Percentiles rank a stretch among this genome's conserved stretches.
Conservation (phyloP, 176 grass and related monocot species). For the Thinopyrum elongatum region DNA sequence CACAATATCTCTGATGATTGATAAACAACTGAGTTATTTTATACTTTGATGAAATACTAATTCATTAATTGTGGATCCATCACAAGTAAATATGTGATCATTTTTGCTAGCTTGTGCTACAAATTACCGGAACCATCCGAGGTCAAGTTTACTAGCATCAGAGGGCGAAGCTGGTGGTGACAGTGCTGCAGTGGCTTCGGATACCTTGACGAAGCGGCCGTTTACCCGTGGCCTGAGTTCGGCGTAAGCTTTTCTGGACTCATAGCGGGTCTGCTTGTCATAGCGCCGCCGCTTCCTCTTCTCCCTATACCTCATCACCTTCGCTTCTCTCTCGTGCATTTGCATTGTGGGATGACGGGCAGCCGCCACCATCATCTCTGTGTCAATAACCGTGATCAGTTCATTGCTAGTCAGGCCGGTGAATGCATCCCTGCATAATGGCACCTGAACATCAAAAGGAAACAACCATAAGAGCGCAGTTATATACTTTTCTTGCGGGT, state of each 20-base stretch:
- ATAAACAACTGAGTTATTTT: not conserved
- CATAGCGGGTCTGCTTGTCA: constrained; percentile 60
- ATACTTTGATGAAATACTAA: not conserved
- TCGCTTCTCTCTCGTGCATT: constrained; percentile 47
- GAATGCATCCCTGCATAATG: not conserved
- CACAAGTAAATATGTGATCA: not conserved
- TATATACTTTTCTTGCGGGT: too few species aligned
- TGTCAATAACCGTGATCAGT: not conserved
- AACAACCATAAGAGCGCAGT: too few species aligned
- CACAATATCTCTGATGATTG: too few species aligned
- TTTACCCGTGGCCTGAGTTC: constrained; percentile 61
- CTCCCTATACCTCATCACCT: constrained; percentile 69
- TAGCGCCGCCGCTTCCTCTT: constrained; percentile 63
- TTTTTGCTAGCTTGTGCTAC: not conserved
- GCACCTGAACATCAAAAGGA: too few species aligned
- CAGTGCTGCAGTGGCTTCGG: not conserved
- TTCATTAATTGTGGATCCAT: not conserved
- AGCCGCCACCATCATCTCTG: not conserved
- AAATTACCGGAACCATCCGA: constrained; percentile 26
- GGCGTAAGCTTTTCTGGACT: constrained; percentile 59
- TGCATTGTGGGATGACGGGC: not conserved
- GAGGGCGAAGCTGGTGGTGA: not conserved
- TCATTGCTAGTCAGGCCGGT: not conserved
- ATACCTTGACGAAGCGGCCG: constrained; percentile 62
- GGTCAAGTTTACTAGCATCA: constrained; percentile 41